Evolutionary conservation across 345 rosid genomes (phyloP).

Genomic region (Citrus inodora): DNA sequence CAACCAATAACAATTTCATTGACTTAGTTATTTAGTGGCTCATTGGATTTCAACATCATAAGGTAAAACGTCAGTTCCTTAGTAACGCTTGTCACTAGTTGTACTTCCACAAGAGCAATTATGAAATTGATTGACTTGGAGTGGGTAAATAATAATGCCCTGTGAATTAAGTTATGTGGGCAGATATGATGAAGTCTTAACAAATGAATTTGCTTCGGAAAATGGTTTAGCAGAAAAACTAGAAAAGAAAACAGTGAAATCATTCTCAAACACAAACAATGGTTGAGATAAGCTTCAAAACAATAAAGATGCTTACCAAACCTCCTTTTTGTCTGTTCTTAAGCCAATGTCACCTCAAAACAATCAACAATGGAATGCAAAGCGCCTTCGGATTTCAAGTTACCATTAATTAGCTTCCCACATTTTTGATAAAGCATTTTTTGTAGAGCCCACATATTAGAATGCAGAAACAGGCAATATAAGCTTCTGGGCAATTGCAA

Average conservation of each 20-base stretch:
- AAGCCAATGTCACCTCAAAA: neutral
- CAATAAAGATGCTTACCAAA: neutral
- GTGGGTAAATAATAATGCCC: neutral
- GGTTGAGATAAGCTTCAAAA: neutral
- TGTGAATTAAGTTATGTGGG: neutral
- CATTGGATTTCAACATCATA: neutral
- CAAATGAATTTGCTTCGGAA: neutral
- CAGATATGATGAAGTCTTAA: too few species aligned
- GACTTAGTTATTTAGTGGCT: neutral
- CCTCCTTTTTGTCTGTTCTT: neutral
- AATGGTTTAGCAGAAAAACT: neutral
- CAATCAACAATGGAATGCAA: neutral
- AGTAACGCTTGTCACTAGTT: neutral
- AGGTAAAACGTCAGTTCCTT: neutral
- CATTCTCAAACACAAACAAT: neutral
- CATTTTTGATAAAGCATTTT: neutral
- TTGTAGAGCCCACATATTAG: neutral
- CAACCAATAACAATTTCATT: neutral
- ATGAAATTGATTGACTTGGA: neutral
- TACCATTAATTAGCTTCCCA: neutral
- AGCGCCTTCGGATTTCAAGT: neutral
- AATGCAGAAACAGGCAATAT: neutral
- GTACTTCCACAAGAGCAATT: neutral
- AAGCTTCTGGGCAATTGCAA: neutral
- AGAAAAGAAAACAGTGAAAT: neutral